Base-by-base conservation (phyloP, 176 grass and related monocot species). In the Guadua angustifolia region DNA sequence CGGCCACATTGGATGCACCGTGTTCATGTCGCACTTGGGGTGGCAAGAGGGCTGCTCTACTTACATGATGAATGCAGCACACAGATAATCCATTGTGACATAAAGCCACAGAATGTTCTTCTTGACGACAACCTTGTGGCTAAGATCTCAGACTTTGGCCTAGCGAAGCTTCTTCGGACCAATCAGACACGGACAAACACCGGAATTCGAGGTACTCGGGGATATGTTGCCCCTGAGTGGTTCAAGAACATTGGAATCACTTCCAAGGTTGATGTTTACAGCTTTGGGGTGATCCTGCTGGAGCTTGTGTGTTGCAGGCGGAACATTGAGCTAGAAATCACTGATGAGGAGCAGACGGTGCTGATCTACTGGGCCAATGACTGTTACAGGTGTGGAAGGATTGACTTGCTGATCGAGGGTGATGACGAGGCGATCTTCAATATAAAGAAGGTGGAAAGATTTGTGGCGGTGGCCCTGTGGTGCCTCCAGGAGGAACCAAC, bases 401-500 rank as follows among this genome's bases (percentile, higher is more conserved):
- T 85, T 4, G 61, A 89, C 73, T 61, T 85, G 45, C 87, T 89
- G 5, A 51, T 89, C 13, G 69, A 61, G 3, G 61, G 69, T 8
- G 87, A 89, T 21, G 61, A 75, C 0, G 87, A 89, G 45, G 76
- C 76, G 11, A 75, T 24, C 55, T 59, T 47, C 8, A 76, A 90
- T 53, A 25, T 81, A 8, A 72, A 43, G 5, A 73, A 65, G 15
- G 81, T 71, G 15, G 84, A 85, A 35, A 86, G 72, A n/a, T 87
- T 87, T 21, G 81, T 89, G 1, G 69, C 57, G 35, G 91, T 87
- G 3, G 88, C 91, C 36, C 63, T 90, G 39, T 93, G 91, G 88
- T 90, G 91, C 51, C 82, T 93, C 19, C 91, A 93, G 66, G 88
- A 90, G 77, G 91, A 93, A 12, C 91, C 91, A 9, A 46, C 73